phyloP scores from a whole-genome alignment of 768 basidiomycete species.

The Hemileccinum rubropunctum region DNA sequence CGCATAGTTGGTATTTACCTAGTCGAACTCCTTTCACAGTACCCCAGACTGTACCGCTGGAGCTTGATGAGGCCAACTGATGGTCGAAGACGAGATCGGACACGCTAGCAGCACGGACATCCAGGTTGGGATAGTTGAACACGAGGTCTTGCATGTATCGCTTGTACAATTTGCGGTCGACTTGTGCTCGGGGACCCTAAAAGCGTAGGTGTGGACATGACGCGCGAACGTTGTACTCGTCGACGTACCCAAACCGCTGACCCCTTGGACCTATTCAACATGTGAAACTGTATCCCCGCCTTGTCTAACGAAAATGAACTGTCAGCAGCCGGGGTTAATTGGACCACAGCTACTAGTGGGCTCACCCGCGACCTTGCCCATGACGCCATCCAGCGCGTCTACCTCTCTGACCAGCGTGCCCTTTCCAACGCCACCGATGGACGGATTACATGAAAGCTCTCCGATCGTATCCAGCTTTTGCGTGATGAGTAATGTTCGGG shows the following conservation, averaged over 20 bases:
- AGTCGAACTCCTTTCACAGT: conserved; percentile 64
- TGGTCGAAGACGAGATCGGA: conserved; percentile 73
- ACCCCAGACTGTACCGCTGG: conserved; percentile 40
- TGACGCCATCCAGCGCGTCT: conserved; percentile 86
- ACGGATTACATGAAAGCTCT: conserved; percentile 87
- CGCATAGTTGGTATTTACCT: conserved; percentile 38
- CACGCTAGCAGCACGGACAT: conserved; percentile 69
- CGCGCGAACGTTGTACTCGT: neutral
- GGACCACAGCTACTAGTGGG: neutral
- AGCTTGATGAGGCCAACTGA: conserved; percentile 23
- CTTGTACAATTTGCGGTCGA: conserved; percentile 84
- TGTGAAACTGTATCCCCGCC: conserved; percentile 86
- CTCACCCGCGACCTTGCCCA: conserved; percentile 78
- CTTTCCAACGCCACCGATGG: conserved; percentile 90
- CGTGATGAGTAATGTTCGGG: conserved; percentile 76
- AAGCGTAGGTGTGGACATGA: neutral
- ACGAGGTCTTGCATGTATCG: conserved; percentile 73
- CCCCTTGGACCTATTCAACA: conserved; percentile 83
- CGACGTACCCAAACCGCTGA: conserved; percentile 80
- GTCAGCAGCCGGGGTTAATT: neutral
- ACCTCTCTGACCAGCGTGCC: conserved; percentile 90
- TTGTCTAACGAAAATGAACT: conserved; percentile 50
- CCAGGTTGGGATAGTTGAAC: conserved; percentile 63
- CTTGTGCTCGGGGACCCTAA: conserved; percentile 86
- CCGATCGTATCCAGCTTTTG: conserved; percentile 82